phyloP scores from a whole-genome alignment of 495 filamentous ascomycete species.

The Penicillium mononematosum region DNA sequence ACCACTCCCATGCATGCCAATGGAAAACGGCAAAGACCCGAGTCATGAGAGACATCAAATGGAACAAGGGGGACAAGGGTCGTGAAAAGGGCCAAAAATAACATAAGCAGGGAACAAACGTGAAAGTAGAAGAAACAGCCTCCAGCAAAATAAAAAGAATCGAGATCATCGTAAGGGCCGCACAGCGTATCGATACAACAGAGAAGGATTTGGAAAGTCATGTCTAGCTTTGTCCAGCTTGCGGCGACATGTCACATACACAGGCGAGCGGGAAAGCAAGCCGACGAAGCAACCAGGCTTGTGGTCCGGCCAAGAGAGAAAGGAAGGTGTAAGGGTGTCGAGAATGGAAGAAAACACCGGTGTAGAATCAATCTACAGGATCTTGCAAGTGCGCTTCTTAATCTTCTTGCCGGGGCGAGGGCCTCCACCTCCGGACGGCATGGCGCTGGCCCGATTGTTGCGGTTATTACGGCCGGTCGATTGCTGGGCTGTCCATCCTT shows the following conservation, averaged over 20 bases:
- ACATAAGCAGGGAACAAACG: conserved; percentile 25
- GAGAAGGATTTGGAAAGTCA: conserved; percentile 23
- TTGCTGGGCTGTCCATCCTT: conserved; percentile 35
- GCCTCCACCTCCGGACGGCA: conserved; percentile 31
- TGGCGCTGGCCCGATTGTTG: conserved; percentile 22
- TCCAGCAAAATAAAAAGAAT: conserved; percentile 16
- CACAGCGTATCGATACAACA: conserved; percentile 28
- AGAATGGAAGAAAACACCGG: conserved; percentile 11
- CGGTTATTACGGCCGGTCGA: conserved; percentile 17
- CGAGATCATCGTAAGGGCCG: conserved; percentile 17
- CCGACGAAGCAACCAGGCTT: conserved; percentile 48
- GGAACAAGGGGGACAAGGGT: conserved; percentile 23
- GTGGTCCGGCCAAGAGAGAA: conserved; percentile 28
- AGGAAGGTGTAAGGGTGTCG: conserved; percentile 22
- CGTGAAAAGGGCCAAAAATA: conserved; percentile 23
- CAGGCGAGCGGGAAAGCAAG: conserved; percentile 22
- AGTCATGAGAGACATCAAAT: conserved; percentile 39
- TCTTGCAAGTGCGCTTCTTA: conserved; percentile 73
- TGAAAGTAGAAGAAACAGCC: conserved; percentile 27
- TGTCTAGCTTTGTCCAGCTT: conserved; percentile 35
- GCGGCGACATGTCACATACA: conserved; percentile 29
- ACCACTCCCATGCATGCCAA: conserved; percentile 49
- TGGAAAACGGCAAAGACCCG: conserved; percentile 35
- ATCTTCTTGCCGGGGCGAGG: conserved; percentile 37
- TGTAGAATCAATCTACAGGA: conserved; percentile 52